Conservation (phyloP, 306 rosid species). For the Trifolium pratense region DNA sequence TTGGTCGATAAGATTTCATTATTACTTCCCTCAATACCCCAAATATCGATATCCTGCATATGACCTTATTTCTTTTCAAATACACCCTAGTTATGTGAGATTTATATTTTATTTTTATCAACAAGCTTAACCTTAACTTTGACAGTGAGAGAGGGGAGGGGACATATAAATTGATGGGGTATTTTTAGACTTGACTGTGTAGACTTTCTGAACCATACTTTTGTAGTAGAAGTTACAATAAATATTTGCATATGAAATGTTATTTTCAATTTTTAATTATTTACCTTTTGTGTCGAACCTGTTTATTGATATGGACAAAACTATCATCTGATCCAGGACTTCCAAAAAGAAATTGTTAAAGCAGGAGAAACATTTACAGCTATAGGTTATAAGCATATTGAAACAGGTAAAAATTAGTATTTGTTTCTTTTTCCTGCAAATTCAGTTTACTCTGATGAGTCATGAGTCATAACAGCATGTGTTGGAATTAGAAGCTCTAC, state of each 20-base stretch:
- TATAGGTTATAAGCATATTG: constrained; percentile 83
- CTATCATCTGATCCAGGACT: constrained; percentile 71
- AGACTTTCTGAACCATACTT: background rate
- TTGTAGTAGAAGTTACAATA: background rate
- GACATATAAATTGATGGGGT: background rate
- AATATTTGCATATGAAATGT: background rate
- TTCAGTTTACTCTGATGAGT: constrained; percentile 27
- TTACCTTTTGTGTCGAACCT: constrained; percentile 34
- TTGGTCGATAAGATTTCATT: background rate
- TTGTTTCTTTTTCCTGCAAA: constrained; percentile 32
- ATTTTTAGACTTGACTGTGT: background rate
- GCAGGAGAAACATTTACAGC: constrained; percentile 91
- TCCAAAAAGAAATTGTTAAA: constrained; percentile 86
- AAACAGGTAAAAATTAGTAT: constrained; percentile 70
- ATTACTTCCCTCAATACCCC: background rate
- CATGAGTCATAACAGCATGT: background rate
- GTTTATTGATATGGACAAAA: background rate
- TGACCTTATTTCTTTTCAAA: background rate
- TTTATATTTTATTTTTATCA: background rate
- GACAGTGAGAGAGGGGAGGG: background rate
- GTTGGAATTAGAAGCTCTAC: constrained; percentile 25
- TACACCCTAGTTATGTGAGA: background rate
- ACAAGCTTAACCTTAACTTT: background rate
- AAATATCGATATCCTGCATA: background rate
- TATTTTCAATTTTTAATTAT: background rate